phyloP scores from a whole-genome alignment of 257 asterid species.

The Salvia rosmarinus region DNA sequence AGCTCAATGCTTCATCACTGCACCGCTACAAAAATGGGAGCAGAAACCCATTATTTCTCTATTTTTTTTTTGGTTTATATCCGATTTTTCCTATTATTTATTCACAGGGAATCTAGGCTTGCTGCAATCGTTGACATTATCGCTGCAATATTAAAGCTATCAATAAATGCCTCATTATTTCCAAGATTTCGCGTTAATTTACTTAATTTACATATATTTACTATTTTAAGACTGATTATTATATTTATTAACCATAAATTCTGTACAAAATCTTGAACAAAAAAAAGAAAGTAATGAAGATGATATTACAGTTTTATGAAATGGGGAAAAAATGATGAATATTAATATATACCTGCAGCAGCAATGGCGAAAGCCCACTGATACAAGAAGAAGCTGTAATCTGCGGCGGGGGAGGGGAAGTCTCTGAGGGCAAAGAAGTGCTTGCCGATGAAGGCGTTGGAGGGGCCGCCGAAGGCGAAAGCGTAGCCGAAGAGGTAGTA shows the following conservation, averaged over 20 bases:
- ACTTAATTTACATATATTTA: not conserved
- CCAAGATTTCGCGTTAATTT: constrained; percentile 20
- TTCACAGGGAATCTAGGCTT: not conserved
- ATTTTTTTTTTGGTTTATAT: not conserved
- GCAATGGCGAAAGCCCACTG: constrained; percentile 88
- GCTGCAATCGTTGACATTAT: constrained; percentile 6
- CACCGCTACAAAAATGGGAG: too few relatives aligned
- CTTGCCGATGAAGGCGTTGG: constrained; percentile 67
- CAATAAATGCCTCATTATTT: constrained; percentile 16
- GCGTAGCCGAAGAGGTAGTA: constrained; percentile 74
- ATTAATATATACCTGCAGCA: constrained; percentile 53
- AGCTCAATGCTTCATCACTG: too few relatives aligned
- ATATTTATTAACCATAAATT: not conserved
- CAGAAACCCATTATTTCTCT: not conserved
- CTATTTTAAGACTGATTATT: not conserved
- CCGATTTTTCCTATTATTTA: not conserved
- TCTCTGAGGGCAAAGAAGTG: constrained; percentile 60
- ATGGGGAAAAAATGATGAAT: not conserved
- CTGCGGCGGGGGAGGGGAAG: constrained; percentile 44
- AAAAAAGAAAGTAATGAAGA: not conserved
- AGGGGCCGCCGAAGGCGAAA: constrained; percentile 65
- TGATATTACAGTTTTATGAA: not conserved
- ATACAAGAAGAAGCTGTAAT: constrained; percentile 66
- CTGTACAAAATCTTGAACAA: not conserved
- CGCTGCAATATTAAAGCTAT: not conserved